A percentile compares a stretch with the other conserved stretches of the same genome.
Evolutionary conservation across 163 green algal genomes (phyloP).

Genomic region (Chlamydomonas reinhardtii): DNA sequence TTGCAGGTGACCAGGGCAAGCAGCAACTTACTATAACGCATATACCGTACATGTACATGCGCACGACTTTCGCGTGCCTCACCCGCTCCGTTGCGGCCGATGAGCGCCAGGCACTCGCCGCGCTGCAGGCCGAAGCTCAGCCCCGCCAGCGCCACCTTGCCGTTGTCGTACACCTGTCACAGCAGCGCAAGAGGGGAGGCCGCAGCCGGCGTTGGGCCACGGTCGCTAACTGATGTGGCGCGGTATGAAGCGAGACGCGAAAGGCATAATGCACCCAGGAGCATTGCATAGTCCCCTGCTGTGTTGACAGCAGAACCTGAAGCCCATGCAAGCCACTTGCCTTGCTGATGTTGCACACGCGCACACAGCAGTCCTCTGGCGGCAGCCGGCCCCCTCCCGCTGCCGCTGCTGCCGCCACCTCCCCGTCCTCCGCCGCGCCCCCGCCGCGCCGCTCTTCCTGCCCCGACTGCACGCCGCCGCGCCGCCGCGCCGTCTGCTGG

Average conservation of each 20-base stretch:
- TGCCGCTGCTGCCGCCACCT: background rate
- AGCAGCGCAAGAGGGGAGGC: background rate
- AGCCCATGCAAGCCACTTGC: too few species aligned
- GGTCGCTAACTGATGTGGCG: background rate
- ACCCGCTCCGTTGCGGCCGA: constrained; percentile 37
- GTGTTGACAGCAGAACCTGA: too few species aligned
- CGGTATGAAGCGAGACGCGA: too few species aligned
- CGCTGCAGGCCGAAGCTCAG: background rate
- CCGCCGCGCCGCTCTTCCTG: too few species aligned
- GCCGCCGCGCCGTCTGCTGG: too few species aligned
- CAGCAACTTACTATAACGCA: too few species aligned
- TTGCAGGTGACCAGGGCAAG: too few species aligned
- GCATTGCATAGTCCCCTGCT: too few species aligned
- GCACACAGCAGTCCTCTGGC: background rate
- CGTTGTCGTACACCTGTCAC: constrained; percentile 25
- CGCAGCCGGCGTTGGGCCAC: background rate
- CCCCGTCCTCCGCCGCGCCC: background rate
- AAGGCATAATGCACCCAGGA: too few species aligned
- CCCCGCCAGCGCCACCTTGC: constrained; percentile 3
- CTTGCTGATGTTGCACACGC: constrained; percentile 23
- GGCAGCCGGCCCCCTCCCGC: background rate
- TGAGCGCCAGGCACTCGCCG: constrained; percentile 28
- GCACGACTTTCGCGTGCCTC: too few species aligned
- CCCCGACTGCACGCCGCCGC: too few species aligned
- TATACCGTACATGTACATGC: too few species aligned